phyloP scores from a whole-genome alignment of 768 basidiomycete genomes.

The Mycena olivaceomarginata region DNA sequence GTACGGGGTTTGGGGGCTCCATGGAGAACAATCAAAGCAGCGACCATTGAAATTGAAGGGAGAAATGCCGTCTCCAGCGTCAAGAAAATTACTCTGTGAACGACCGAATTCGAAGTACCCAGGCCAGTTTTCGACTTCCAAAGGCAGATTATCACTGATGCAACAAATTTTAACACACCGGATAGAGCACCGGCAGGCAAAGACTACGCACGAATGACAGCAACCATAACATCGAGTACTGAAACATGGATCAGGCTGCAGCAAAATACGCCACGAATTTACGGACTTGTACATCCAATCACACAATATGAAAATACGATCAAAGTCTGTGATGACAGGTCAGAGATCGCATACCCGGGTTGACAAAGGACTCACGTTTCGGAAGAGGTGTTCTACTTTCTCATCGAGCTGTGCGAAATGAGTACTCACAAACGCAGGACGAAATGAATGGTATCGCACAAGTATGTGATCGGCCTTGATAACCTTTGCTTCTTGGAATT shows the following conservation, averaged over 20 bases:
- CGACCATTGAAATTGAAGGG: conserved; percentile 56
- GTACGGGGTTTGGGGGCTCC: conserved; percentile 51
- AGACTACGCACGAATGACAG: conserved; percentile 30
- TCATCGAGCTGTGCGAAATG: neutral
- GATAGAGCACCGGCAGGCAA: neutral
- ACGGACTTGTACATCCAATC: conserved; percentile 63
- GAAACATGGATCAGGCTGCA: conserved; percentile 8
- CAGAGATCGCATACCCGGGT: neutral
- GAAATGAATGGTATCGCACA: neutral
- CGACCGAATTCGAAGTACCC: conserved; percentile 55
- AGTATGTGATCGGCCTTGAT: conserved; percentile 10
- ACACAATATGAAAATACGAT: conserved; percentile 68
- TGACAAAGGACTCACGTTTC: conserved; percentile 49
- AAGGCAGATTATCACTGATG: conserved; percentile 37
- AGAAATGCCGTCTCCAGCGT: conserved; percentile 57
- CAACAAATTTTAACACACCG: neutral
- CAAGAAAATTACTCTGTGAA: conserved; percentile 55
- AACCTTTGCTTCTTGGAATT: conserved; percentile 23
- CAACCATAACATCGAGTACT: conserved; percentile 63
- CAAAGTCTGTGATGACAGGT: conserved; percentile 54
- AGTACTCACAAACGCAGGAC: neutral
- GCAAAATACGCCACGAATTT: neutral
- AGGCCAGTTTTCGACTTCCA: conserved; percentile 54
- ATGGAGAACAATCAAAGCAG: conserved; percentile 53
- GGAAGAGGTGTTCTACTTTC: conserved; percentile 46